A percentile compares a stretch with the other conserved stretches of the same genome.
Conservation (phyloP, 2,329 filamentous ascomycete genomes). For the Fusarium sp. region DNA sequence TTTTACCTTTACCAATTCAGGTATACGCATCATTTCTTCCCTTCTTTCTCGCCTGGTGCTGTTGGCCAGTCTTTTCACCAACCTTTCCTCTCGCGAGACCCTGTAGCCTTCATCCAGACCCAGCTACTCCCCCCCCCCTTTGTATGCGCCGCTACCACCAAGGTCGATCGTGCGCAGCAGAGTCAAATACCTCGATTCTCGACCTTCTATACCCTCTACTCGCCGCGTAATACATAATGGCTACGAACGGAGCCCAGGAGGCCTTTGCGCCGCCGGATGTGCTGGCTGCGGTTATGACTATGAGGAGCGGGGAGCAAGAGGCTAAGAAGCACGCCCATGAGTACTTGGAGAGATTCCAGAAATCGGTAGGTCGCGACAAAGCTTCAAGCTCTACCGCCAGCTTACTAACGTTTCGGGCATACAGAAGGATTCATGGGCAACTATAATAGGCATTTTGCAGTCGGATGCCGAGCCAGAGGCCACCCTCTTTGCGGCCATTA, state of each 20-base stretch:
- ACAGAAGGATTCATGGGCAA: slow-evolving; percentile 91
- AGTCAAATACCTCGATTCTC: slow-evolving; percentile 20
- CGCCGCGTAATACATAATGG: slow-evolving; percentile 67
- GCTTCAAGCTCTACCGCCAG: not conserved
- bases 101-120: slow-evolving; percentile 18
- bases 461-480: slow-evolving; percentile 85
- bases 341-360: slow-evolving; percentile 95
- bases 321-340: slow-evolving; percentile 92
- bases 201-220: slow-evolving; percentile 1
- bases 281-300: slow-evolving; percentile 88
- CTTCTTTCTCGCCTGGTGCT: slow-evolving; percentile 18
- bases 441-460: slow-evolving; percentile 88
- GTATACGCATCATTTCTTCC: slow-evolving; percentile 23
- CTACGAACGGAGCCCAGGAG: slow-evolving; percentile 74
- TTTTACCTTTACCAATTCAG: slow-evolving; percentile 20
- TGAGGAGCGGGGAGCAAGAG: slow-evolving; percentile 86
- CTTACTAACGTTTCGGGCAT: slow-evolving; percentile 31
- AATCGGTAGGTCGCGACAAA: slow-evolving; percentile 77
- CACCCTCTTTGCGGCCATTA: slow-evolving; percentile 96
- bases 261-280: slow-evolving; percentile 83
- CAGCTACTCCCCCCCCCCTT: slow-evolving; percentile 36
- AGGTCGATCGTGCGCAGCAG: slow-evolving; percentile 43
- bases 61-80: slow-evolving; percentile 18
- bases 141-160: slow-evolving; percentile 47
- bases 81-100: slow-evolving; percentile 24